Conservation (phyloP, 305 asterid genomes). For the Rubia occidens region DNA sequence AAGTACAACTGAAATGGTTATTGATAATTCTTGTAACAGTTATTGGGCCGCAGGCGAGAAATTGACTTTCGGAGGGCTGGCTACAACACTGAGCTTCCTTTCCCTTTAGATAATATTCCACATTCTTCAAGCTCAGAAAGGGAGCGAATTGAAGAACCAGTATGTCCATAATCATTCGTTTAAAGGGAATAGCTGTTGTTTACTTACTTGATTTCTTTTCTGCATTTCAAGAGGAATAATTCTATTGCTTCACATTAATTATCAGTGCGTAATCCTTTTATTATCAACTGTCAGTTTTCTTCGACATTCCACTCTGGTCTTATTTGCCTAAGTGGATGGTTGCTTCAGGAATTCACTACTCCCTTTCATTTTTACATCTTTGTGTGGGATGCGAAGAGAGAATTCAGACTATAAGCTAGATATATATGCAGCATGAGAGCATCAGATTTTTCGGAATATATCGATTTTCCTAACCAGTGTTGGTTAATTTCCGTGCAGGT, state of each 20-base stretch:
- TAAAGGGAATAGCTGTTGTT: neutral
- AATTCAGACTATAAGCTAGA: neutral
- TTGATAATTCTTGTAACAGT: slow-evolving; percentile 37
- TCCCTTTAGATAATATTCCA: slow-evolving; percentile 90
- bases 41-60: slow-evolving; percentile 91
- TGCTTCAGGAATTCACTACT: neutral
- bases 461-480: slow-evolving; percentile 16
- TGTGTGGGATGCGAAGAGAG: neutral
- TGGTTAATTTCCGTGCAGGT: slow-evolving; percentile 39
- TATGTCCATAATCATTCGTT: slow-evolving; percentile 33
- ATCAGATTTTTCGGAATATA: neutral
- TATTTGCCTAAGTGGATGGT: neutral
- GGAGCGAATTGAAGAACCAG: slow-evolving; percentile 85
- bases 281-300: neutral
- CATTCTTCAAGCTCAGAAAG: slow-evolving; percentile 67
- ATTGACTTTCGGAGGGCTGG: slow-evolving; percentile 79
- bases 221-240: neutral
- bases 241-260: neutral
- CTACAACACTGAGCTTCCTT: slow-evolving; percentile 72
- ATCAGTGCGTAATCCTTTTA: neutral
- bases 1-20: slow-evolving; percentile 9
- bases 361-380: neutral
- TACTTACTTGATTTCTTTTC: neutral
- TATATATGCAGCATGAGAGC: slow-evolving; percentile 17
- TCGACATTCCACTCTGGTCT: neutral